phyloP scores from a whole-genome alignment of 2,329 filamentous ascomycete genomes.

The Aspergillus sp. region DNA sequence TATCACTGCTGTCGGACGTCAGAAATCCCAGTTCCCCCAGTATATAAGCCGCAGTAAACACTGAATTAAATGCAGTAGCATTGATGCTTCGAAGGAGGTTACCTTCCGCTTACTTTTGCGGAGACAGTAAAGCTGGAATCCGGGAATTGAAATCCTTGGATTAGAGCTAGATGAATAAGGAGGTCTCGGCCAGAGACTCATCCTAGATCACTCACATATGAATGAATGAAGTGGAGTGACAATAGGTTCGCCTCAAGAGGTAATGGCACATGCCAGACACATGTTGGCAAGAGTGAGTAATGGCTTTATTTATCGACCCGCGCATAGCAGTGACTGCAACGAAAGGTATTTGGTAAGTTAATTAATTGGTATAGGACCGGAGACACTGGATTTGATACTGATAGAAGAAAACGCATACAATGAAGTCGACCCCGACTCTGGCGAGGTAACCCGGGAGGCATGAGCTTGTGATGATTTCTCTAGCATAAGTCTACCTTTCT shows the following conservation, averaged over 20 bases:
- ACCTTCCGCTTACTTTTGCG: slow-evolving; percentile 46
- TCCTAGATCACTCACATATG: slow-evolving; percentile 63
- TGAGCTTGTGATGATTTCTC: background rate
- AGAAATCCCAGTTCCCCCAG: slow-evolving; percentile 64
- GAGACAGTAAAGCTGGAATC: slow-evolving; percentile 55
- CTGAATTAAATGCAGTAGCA: slow-evolving; percentile 59
- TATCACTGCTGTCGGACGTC: slow-evolving; percentile 48
- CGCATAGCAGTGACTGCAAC: slow-evolving; percentile 53
- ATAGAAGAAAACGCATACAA: background rate
- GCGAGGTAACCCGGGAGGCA: background rate
- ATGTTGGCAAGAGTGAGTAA: slow-evolving; percentile 63
- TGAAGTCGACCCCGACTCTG: background rate
- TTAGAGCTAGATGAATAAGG: slow-evolving; percentile 69
- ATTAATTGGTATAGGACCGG: background rate
- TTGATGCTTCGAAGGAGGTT: slow-evolving; percentile 57
- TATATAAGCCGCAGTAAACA: slow-evolving; percentile 65
- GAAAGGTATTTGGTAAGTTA: slow-evolving; percentile 45
- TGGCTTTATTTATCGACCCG: slow-evolving; percentile 34
- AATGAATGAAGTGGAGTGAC: slow-evolving; percentile 62
- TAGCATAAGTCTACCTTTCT: background rate
- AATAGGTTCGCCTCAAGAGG: slow-evolving; percentile 64
- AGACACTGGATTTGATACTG: background rate
- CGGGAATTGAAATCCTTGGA: slow-evolving; percentile 64
- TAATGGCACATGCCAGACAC: slow-evolving; percentile 70
- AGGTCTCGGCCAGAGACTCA: slow-evolving; percentile 73